Percentiles rank a stretch among this genome's conserved stretches.
These are phyloP conservation scores for Saturnispora galanensis DNA, from an alignment of 805 yeast species.

Conservation along the genomic window DNA sequence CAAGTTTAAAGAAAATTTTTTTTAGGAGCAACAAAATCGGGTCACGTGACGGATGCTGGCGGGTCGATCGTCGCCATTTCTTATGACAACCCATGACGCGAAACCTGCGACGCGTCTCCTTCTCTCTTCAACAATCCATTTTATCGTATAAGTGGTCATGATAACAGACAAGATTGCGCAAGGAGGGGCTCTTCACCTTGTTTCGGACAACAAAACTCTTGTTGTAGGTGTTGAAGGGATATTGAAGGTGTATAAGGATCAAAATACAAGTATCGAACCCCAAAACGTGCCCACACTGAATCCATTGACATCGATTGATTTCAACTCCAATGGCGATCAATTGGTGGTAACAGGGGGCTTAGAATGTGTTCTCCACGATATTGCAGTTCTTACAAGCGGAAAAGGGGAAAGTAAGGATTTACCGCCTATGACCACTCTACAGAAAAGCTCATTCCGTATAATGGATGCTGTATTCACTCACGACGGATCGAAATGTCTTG, in stretches of 20 bases:
- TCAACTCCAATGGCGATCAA: slow-evolving; percentile 15
- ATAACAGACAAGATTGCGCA: slow-evolving; percentile 2
- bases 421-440: slow-evolving; percentile 4
- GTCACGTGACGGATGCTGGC: background rate
- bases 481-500: slow-evolving; percentile 45
- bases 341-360: slow-evolving; percentile 31
- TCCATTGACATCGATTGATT: slow-evolving; percentile 34
- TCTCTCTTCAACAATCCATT: background rate
- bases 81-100: background rate
- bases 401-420: background rate
- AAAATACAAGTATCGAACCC: slow-evolving; percentile 50
- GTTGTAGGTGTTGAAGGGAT: slow-evolving; percentile 3
- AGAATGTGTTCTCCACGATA: slow-evolving; percentile 32
- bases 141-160: background rate
- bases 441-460: slow-evolving; percentile 18
- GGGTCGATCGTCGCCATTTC: background rate
- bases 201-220: slow-evolving; percentile 36
- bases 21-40: background rate
- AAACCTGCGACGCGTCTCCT: background rate
- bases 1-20: background rate
- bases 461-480: slow-evolving; percentile 51
- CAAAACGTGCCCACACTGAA: slow-evolving; percentile 43
- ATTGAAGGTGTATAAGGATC: slow-evolving; percentile 40
- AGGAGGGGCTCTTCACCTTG: slow-evolving; percentile 13
- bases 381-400: slow-evolving; percentile 12